Evolutionary conservation across 768 basidiomycete genomes (phyloP), one percentile per base, ranked within the genome.

Genomic region (Dioszegia hungarica): DNA sequence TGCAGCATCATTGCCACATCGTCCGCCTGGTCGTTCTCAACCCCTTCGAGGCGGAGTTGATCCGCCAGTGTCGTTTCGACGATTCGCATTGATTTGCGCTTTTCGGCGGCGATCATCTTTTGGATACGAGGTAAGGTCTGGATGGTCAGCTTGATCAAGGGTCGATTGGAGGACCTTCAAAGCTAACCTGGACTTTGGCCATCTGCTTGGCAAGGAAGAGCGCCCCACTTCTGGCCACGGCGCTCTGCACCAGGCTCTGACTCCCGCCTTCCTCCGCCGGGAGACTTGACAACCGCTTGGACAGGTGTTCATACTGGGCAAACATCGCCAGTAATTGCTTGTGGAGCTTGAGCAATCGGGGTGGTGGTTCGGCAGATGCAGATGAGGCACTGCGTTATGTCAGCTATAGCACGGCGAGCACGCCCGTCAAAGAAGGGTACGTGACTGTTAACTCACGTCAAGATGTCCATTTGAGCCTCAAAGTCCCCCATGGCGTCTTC

Each of bases 131-230:
- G 73, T 19, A 77, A 55, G 5, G 70, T 63, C 80, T 90, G 86
- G 5, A 92, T 77, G 11, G 87, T 85, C 57, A 89, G 85, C 87
- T 95, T 90, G 63, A 94, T 84, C 67, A 86, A 89, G 72, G 89
- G 86, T 61, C 97, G 76, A 72, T 92, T 95, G 25, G 85, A 41
- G 59, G 82, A 87, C 0, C 89, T 88, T 87, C 81, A 25, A 36
- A 49, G 19, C 59, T 87, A 20, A 38, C 49, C 80, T 90, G 86
- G 8, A 94, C 78, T 17, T 88, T 86, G 57, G 89, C 85, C 88
- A 97, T 91, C 63, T 95, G 85, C 68, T 87, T 89, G 72, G 89
- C 86, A 61, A 99, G 77, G 73, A 94, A 97, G 25, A 85, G 40
- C 58, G 82, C 88, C 0, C 90, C 88, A 2, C 88, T 81, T 2